Percentiles rank a stretch among this genome's conserved stretches.
These are phyloP conservation scores for Verticillium zaregamsianum DNA, from an alignment of 2,329 filamentous ascomycete species.

Conservation along the genomic window DNA sequence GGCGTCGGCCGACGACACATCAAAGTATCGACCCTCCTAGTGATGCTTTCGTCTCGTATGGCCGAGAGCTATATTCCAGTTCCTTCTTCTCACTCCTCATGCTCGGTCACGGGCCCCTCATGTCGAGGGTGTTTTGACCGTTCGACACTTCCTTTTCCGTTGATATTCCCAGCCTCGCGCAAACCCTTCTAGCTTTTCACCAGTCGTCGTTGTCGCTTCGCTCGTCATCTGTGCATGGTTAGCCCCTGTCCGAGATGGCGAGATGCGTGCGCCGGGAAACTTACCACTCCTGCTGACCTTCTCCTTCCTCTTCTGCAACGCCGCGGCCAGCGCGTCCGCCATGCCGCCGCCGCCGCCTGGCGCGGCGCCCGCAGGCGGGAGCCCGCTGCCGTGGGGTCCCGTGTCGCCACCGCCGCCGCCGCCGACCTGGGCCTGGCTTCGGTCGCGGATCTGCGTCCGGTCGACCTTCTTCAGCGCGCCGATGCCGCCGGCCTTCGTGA, in stretches of 20 bases:
- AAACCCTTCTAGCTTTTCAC: constrained; percentile 26
- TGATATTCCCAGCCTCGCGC: not conserved
- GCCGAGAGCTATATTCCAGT: not conserved
- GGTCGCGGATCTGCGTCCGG: constrained; percentile 64
- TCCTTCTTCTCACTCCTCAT: not conserved
- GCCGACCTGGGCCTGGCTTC: constrained; percentile 60
- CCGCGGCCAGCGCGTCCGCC: constrained; percentile 77
- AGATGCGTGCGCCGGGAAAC: constrained; percentile 31
- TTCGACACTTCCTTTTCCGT: not conserved
- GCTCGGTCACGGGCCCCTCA: not conserved
- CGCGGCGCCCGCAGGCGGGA: constrained; percentile 48
- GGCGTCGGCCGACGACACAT: not conserved
- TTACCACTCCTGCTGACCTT: constrained; percentile 94
- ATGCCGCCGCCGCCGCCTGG: constrained; percentile 59
- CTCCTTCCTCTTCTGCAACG: constrained; percentile 78
- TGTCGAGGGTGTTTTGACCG: not conserved
- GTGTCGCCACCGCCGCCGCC: constrained; percentile 41
- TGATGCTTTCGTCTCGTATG: not conserved
- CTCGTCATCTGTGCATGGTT: constrained; percentile 61
- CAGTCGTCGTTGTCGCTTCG: constrained; percentile 70
- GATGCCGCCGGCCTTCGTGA: constrained; percentile 65
- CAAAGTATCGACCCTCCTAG: not conserved
- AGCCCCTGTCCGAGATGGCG: constrained; percentile 4
- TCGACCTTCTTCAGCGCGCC: constrained; percentile 72
- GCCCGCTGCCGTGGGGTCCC: constrained; percentile 45